Evolutionary conservation across 2,329 filamentous ascomycete genomes (phyloP).

Genomic region (Hymenoscyphus fraxineus): DNA sequence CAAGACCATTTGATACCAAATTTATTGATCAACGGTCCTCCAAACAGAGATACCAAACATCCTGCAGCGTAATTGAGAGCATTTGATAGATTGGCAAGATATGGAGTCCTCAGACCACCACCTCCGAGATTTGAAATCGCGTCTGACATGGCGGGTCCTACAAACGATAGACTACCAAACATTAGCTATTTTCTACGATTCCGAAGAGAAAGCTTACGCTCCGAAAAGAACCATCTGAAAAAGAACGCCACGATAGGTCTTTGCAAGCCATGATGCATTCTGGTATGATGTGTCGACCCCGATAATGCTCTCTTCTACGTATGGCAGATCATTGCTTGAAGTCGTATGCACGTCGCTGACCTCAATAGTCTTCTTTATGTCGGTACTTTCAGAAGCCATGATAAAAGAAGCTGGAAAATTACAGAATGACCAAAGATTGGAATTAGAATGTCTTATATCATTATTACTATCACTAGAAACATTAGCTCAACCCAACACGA

Average conservation of each 20-base stretch:
- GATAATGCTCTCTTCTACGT: neutral
- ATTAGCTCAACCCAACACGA: neutral
- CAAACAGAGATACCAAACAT: conserved; percentile 26
- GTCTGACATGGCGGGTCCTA: conserved; percentile 23
- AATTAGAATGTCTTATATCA: neutral
- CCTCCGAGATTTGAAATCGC: conserved; percentile 21
- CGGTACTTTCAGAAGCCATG: neutral
- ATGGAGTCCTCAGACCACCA: conserved; percentile 19
- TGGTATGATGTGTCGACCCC: conserved; percentile 12
- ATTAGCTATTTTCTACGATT: neutral
- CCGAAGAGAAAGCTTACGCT: conserved; percentile 5
- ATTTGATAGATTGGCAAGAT: conserved; percentile 19
- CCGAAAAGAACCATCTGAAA: conserved; percentile 19
- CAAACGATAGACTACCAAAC: conserved; percentile 17
- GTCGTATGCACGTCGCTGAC: neutral
- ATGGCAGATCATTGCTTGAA: neutral
- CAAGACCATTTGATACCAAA: conserved; percentile 39
- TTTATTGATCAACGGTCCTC: conserved; percentile 40
- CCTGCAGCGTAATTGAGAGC: conserved; percentile 18
- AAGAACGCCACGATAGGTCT: conserved; percentile 13
- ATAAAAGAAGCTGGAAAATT: neutral
- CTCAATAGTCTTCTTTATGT: neutral
- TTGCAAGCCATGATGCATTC: conserved; percentile 3
- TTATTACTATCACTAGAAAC: neutral
- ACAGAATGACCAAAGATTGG: neutral